phyloP scores from a whole-genome alignment of 305 asterid species.

The Fraxinus platypoda region DNA sequence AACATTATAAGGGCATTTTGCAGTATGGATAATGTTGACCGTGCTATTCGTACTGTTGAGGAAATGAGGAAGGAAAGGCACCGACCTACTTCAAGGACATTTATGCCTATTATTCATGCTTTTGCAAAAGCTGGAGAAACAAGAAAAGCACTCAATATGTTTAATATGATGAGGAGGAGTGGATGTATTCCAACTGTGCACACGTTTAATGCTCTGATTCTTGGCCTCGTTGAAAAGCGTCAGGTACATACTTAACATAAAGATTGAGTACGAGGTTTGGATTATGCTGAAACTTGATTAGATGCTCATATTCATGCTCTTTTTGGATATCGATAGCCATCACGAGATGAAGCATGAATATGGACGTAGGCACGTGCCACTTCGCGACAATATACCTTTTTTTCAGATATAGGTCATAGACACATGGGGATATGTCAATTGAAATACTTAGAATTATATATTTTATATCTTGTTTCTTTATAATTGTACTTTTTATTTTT shows the following conservation, averaged over 20 bases:
- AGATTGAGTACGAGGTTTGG: not conserved
- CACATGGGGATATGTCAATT: not conserved
- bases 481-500: not conserved
- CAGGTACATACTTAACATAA: constrained; percentile 47
- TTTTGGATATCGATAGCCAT: not conserved
- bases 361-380: not conserved
- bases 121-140: constrained; percentile 80
- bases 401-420: not conserved
- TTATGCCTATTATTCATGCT: constrained; percentile 87
- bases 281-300: not conserved
- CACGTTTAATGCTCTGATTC: constrained; percentile 76
- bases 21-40: constrained; percentile 92
- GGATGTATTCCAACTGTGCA: constrained; percentile 95
- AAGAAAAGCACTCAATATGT: constrained; percentile 66
- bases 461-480: not conserved
- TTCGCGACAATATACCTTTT: not conserved
- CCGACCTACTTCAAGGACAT: constrained; percentile 78
- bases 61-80: constrained; percentile 81
- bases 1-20: constrained; percentile 85
- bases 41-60: constrained; percentile 81
- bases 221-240: constrained; percentile 83
- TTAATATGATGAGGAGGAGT: constrained; percentile 82
- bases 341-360: not conserved
- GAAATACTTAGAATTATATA: not conserved
- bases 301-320: not conserved